Base-by-base conservation (phyloP, 768 basidiomycete genomes). In the Holtermannia corniformis region DNA sequence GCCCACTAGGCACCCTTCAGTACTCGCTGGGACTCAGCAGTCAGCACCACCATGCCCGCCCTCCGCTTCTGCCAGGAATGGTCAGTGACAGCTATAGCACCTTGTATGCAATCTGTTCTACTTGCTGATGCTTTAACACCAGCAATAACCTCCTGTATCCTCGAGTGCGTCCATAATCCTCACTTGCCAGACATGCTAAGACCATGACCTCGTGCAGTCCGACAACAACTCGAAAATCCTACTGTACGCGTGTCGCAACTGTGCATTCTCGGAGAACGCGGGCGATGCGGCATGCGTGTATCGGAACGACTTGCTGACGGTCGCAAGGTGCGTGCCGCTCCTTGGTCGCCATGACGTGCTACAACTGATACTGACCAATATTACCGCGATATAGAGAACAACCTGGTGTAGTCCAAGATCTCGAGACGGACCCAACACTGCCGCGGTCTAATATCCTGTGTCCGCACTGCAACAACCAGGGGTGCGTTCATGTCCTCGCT, bases 141-240 rank as follows among this genome's bases (percentile, higher is more conserved):
- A 71, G 90, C 78, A 91, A 92, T 76, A 93, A 95, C 69, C 79
- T 95, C 24, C 78, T 95, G 49, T 92, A 93, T 71, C 90, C 90
- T 20, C 67, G 65, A 51, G 73, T 73, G 41, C 48, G 65, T 52
- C 46, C 21, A 22, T 19, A 3, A 42, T 27, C 27, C 25, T 41
- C 25, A 19, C 1, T 25, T 11, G 12, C 19, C 28, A 20, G 3
- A 3, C 26, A 44, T 41, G 32, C 37, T 22, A 16, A 12, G 12
- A 4, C 26, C 22, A 51, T 60, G 49, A 41, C 12, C 32, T 22
- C 41, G 4, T 46, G 21, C 84, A 91, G 75, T 91, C 87, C 41
- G 92, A 95, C 73, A 82, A 81, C 51, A 79, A 83, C 56, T 83
- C 90, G 44, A 80, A 85, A 44, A 81, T 85, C 50, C 84, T 96